Conservation (phyloP, 164 flowering plant genomes). For the Macadamia tetraphylla region DNA sequence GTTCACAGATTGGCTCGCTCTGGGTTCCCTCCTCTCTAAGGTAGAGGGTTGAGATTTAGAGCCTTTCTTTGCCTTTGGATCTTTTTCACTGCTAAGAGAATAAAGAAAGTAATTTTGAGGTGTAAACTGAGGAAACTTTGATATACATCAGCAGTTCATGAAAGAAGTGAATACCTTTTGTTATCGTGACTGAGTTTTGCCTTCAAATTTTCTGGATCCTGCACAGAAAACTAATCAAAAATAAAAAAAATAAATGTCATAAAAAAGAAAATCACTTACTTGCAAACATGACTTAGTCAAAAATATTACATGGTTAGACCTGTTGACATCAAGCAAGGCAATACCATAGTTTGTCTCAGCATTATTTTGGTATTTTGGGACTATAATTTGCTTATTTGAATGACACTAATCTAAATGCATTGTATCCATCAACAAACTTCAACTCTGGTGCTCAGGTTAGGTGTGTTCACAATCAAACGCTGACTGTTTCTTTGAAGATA, state of each 20-base stretch:
- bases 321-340: background rate
- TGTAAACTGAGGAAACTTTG: background rate
- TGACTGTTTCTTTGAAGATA: background rate
- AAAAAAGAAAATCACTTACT: background rate
- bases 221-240: background rate
- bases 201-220: background rate
- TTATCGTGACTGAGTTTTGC: background rate
- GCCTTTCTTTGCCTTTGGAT: conserved; percentile 28
- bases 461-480: background rate
- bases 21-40: conserved; percentile 25
- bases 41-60: conserved; percentile 21
- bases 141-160: background rate
- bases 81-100: conserved; percentile 26
- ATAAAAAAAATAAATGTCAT: background rate
- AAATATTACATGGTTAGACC: background rate
- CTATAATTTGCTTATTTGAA: background rate
- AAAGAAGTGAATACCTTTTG: conserved; percentile 32
- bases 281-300: background rate
- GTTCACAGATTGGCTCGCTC: conserved; percentile 22
- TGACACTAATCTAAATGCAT: background rate
- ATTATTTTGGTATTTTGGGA: background rate
- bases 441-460: background rate
- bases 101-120: conserved; percentile 4
- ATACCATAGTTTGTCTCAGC: background rate
- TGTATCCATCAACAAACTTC: too few relatives aligned